A percentile compares a stretch with the other conserved stretches of the same genome.
Conservation (phyloP, 345 rosid species). For the Populus euphratica region DNA sequence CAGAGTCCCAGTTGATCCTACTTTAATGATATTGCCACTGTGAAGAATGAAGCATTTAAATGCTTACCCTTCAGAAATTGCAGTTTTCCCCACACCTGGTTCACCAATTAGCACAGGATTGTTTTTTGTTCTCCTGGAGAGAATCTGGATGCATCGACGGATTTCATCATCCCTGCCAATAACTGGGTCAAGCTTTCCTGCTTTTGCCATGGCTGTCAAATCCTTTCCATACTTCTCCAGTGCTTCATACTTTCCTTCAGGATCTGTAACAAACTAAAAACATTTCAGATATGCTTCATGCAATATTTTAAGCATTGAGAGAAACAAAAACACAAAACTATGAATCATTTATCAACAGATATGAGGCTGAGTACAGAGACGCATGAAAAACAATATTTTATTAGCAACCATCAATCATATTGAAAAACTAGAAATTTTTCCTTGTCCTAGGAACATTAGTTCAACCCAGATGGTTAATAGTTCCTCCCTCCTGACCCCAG, state of each 20-base stretch:
- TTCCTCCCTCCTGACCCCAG: background rate
- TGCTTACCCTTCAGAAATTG: conserved; percentile 94
- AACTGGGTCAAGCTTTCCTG: conserved; percentile 96
- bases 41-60: background rate
- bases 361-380: background rate
- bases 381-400: background rate
- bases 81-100: conserved; percentile 99
- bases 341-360: background rate
- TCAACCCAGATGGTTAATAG: background rate
- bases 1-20: background rate
- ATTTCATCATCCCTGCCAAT: conserved; percentile 99
- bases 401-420: background rate
- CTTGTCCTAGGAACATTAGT: background rate
- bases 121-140: conserved; percentile 97
- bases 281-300: conserved; percentile 9
- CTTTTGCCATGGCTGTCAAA: conserved; percentile 93
- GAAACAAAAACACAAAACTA: background rate
- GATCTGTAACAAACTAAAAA: conserved; percentile 48
- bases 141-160: conserved; percentile 96
- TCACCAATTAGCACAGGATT: conserved; percentile 98
- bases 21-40: background rate
- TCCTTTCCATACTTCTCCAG: conserved; percentile 95
- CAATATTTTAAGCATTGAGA: background rate
- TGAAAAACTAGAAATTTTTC: background rate
- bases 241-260: conserved; percentile 97